A percentile compares a stretch with the other conserved stretches of the same genome.
Evolutionary conservation across 1,139 yeast genomes (phyloP).

Genomic region (Yamadazyma aaseri): DNA sequence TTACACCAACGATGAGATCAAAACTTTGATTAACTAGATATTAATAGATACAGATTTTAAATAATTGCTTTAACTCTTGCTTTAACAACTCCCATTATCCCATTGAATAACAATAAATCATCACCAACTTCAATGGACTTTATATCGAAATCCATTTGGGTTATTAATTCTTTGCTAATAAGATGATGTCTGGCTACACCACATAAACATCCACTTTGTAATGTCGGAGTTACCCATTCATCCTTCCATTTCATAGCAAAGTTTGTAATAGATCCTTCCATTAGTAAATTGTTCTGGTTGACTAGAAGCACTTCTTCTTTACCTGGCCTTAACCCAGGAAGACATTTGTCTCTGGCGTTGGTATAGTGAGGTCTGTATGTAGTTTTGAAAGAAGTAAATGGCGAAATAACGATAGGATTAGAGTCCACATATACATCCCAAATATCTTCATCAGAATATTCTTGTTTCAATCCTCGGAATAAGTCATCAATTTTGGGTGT

Average conservation of each 20-base stretch:
- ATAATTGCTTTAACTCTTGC: constrained; percentile 44
- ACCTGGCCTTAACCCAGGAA: constrained; percentile 35
- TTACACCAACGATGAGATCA: constrained; percentile 58
- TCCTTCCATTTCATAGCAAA: constrained; percentile 58
- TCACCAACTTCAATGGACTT: constrained; percentile 58
- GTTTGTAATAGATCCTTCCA: constrained; percentile 86
- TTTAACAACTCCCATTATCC: constrained; percentile 73
- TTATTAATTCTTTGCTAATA: constrained; percentile 51
- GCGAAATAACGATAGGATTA: constrained; percentile 54
- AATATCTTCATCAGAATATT: constrained; percentile 13
- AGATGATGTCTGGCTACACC: constrained; percentile 78
- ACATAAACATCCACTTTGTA: constrained; percentile 78
- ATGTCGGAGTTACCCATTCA: constrained; percentile 76
- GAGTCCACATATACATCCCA: constrained; percentile 68
- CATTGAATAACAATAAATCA: constrained; percentile 72
- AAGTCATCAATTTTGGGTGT: constrained; percentile 37
- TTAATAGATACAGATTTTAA: constrained; percentile 8
- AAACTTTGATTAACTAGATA: constrained; percentile 15
- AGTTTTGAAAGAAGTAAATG: constrained; percentile 88
- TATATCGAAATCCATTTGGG: constrained; percentile 51
- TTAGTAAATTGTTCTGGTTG: constrained; percentile 58
- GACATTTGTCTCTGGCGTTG: constrained; percentile 54
- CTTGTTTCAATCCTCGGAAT: constrained; percentile 37
- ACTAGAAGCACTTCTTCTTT: constrained; percentile 68
- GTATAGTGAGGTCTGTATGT: constrained; percentile 67